phyloP scores from a whole-genome alignment of 2,329 filamentous ascomycete species.

The Exophiala spinifera region DNA sequence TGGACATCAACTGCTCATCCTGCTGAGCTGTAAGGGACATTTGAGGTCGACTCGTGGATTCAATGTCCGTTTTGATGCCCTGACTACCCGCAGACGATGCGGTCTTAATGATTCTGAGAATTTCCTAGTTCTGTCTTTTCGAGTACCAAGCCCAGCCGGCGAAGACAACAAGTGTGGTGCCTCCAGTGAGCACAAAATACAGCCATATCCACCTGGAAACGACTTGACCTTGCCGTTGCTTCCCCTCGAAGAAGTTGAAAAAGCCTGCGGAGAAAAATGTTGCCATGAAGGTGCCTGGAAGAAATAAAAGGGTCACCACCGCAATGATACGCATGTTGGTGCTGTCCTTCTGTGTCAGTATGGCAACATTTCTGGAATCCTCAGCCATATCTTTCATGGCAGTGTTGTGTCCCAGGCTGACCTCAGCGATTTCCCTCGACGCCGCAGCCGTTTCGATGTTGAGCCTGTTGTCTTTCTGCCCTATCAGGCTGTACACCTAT shows the following conservation, averaged over 20 bases:
- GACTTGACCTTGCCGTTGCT: slow-evolving; percentile 1
- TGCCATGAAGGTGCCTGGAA: slow-evolving; percentile 43
- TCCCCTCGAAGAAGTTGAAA: slow-evolving; percentile 15
- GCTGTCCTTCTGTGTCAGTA: slow-evolving; percentile 32
- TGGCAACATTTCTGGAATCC: slow-evolving; percentile 13
- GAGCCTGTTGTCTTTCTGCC: slow-evolving; percentile 16
- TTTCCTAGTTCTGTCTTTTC: slow-evolving; percentile 7
- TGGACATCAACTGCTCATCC: no score
- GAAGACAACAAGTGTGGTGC: slow-evolving; percentile 8
- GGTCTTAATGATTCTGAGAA: background rate
- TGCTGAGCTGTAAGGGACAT: no score
- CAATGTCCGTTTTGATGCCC: background rate
- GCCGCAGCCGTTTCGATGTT: slow-evolving; percentile 20
- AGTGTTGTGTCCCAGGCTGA: slow-evolving; percentile 10
- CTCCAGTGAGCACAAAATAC: slow-evolving; percentile 13
- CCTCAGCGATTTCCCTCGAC: slow-evolving; percentile 8
- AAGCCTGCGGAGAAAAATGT: slow-evolving; percentile 13
- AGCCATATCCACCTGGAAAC: slow-evolving; percentile 22
- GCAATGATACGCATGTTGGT: slow-evolving; percentile 41
- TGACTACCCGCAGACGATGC: background rate
- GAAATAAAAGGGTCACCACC: slow-evolving; percentile 41
- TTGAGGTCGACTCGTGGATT: background rate
- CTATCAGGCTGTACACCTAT: slow-evolving; percentile 21
- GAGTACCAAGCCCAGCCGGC: slow-evolving; percentile 4
- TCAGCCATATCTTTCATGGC: slow-evolving; percentile 17